Conservation (phyloP, 2,329 filamentous ascomycete genomes). For the Aspergillus costaricaensis region DNA sequence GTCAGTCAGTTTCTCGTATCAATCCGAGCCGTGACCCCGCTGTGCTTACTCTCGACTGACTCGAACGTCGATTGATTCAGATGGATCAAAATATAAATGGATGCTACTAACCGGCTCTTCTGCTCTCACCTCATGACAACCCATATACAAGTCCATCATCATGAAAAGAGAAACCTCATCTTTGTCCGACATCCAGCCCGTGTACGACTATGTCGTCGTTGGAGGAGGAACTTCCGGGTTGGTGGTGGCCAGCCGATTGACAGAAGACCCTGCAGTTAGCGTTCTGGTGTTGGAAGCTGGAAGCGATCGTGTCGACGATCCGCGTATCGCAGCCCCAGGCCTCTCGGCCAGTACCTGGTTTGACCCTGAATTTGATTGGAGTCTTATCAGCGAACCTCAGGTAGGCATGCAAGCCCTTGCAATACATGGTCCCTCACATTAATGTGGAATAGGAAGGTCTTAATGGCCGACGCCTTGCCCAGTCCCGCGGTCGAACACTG, state of each 20-base stretch:
- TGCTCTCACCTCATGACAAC: not conserved
- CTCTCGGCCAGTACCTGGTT: not conserved
- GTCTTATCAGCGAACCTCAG: not conserved
- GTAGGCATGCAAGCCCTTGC: not conserved
- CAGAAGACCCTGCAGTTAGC: slow-evolving; percentile 23
- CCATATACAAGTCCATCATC: not conserved
- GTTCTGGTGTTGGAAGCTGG: slow-evolving; percentile 30
- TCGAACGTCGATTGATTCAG: no score
- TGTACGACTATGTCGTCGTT: slow-evolving; percentile 29
- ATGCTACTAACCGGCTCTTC: no score
- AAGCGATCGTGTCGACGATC: slow-evolving; percentile 19
- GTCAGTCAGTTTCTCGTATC: no score
- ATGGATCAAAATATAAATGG: no score
- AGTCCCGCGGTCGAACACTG: slow-evolving; percentile 51
- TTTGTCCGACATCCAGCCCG: not conserved
- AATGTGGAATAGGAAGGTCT: slow-evolving; percentile 25
- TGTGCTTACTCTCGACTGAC: no score
- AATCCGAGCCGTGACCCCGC: no score
- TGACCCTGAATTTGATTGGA: not conserved
- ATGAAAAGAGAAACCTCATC: not conserved
- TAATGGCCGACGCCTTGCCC: slow-evolving; percentile 41
- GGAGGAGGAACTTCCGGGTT: slow-evolving; percentile 33
- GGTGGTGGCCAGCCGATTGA: slow-evolving; percentile 29
- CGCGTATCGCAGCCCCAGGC: slow-evolving; percentile 18
- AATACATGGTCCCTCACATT: not conserved